Evolutionary conservation across 257 asterid genomes (phyloP), one percentile per base, ranked within the genome.

Genomic region (Solanum chilense): DNA sequence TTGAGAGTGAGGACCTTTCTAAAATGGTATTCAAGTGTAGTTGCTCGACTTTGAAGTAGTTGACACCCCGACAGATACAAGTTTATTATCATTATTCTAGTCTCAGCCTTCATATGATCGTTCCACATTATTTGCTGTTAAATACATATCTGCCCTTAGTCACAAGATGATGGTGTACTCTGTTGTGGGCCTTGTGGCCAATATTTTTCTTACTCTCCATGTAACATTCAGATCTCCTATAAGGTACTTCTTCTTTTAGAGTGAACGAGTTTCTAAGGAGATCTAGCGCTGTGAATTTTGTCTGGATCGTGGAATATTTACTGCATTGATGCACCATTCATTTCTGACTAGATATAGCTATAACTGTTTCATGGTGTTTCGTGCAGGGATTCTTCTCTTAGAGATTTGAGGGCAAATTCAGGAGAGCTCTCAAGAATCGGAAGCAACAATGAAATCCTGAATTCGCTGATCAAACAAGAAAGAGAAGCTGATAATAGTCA

Each of bases 361-460:
- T 78, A 78, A 49, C 85, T 16, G 68, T n/a, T 64, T 84, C 47
- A 86, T 86, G 33, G 88, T 87, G 74, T 77, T 90, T 92, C 88
- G 44, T 73, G 73, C 91, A 94, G 98, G 93, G 99, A 96, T 31
- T 89, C 98, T 88, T 89, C 97, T 86, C 93, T 93, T 85, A 91
- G 97, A 87, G 98, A 96, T 86, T 77, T 95, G 91, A 93, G 98
- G 88, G 89, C 96, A 62, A 91, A 81, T 86, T 92, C 99, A 39
- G 96, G 88, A 78, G 98, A 95, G 39, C 90, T 93, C 82, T 88
- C 94, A 77, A 97, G 95, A 95, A 90, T 92, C 89, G 90, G 87
- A 88, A 88, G 91, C 85, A 88, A 88, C 88, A 74, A 88, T 74
- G 98, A 94, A 75, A 84, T 87, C 71, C 84, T 88, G 91, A 89